Evolutionary conservation across 345 rosid genomes (phyloP).

Genomic region (Syzygium jambos): DNA sequence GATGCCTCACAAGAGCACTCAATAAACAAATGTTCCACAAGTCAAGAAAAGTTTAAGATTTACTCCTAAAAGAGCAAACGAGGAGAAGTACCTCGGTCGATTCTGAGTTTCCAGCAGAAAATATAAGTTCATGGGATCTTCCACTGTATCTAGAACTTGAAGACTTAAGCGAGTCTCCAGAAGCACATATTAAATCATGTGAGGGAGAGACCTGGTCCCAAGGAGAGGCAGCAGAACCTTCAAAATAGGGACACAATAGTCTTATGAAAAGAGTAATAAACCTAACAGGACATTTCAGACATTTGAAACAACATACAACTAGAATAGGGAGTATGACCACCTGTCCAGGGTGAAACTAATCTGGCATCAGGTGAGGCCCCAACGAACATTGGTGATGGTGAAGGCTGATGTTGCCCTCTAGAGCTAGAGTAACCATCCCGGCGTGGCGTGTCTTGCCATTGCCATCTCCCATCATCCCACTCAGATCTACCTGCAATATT

Average conservation of each 20-base stretch:
- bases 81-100: slow-evolving; percentile 40
- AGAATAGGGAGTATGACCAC: slow-evolving; percentile 54
- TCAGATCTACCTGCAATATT: slow-evolving; percentile 63
- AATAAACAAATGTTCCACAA: neutral
- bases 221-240: slow-evolving; percentile 68
- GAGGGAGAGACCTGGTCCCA: slow-evolving; percentile 95
- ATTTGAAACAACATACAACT: slow-evolving; percentile 31
- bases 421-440: slow-evolving; percentile 45
- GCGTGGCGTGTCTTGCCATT: slow-evolving; percentile 80
- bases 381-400: slow-evolving; percentile 81
- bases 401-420: slow-evolving; percentile 54
- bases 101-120: slow-evolving; percentile 32
- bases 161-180: slow-evolving; percentile 69
- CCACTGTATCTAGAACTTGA: slow-evolving; percentile 59
- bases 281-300: neutral
- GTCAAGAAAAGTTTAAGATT: neutral
- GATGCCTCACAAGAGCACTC: neutral
- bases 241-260: neutral
- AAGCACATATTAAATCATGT: slow-evolving; percentile 86
- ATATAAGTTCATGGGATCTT: slow-evolving; percentile 43
- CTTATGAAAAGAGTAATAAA: neutral
- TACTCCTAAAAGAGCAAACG: neutral
- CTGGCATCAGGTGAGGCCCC: slow-evolving; percentile 96
- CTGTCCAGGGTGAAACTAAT: slow-evolving; percentile 85
- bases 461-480: slow-evolving; percentile 96